Percentiles rank a stretch among this genome's conserved stretches.
Conservation (phyloP, 106 monocot species). For the Xerophyta viscosa region DNA sequence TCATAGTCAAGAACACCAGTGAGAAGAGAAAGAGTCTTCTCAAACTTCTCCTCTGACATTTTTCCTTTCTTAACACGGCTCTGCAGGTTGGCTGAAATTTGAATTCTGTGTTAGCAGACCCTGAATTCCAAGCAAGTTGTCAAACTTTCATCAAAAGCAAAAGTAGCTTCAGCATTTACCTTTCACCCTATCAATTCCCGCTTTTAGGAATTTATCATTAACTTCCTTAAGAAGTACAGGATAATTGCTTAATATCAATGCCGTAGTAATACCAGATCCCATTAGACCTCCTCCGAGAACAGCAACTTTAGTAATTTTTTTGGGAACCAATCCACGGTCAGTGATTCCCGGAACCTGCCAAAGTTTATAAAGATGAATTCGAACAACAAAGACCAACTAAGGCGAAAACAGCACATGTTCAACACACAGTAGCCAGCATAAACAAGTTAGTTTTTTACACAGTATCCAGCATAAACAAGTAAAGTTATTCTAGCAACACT, state of each 20-base stretch:
- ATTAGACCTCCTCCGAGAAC: conserved; percentile 95
- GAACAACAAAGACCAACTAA: neutral
- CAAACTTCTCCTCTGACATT: conserved; percentile 77
- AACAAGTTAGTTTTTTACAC: too few relatives aligned
- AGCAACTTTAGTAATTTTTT: conserved; percentile 68
- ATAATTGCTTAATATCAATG: conserved; percentile 64
- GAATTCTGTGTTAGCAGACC: neutral
- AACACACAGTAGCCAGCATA: too few relatives aligned
- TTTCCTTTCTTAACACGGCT: conserved; percentile 85
- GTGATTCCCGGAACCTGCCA: conserved; percentile 81
- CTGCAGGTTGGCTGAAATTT: conserved; percentile 73
- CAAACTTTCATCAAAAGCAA: neutral
- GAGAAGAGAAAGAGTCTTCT: conserved; percentile 61
- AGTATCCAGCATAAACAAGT: too few relatives aligned
- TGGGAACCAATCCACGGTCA: conserved; percentile 63
- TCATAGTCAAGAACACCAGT: conserved; percentile 82
- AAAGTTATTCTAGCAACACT: too few relatives aligned
- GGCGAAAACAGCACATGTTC: neutral
- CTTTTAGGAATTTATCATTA: conserved; percentile 74
- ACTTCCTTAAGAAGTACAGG: conserved; percentile 92
- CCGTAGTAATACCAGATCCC: conserved; percentile 99
- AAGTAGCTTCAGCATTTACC: conserved; percentile 26
- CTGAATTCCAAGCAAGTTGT: neutral
- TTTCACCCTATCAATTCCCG: conserved; percentile 70
- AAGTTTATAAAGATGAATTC: neutral